Evolutionary conservation across 108 stramenopile species (phyloP).

Genomic region (Thalassiosira profunda): DNA sequence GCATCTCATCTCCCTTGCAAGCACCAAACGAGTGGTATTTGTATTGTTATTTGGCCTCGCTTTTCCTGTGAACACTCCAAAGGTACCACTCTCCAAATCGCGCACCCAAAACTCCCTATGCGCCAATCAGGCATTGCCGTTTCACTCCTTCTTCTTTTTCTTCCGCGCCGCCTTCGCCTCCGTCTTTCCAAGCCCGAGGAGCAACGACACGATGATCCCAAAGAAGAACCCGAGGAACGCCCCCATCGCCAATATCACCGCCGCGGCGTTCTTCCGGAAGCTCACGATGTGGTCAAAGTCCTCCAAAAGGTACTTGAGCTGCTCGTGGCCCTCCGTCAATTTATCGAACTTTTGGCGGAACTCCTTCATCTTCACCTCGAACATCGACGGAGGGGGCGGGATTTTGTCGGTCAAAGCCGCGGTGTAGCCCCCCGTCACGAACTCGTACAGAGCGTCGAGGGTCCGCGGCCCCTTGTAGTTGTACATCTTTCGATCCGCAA

Average conservation of each 20-base stretch:
- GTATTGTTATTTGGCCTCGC: too few species aligned
- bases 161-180: conserved; percentile 11
- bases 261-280: conserved; percentile 61
- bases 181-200: neutral
- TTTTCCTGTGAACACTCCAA: neutral
- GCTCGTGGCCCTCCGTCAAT: conserved; percentile 25
- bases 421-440: conserved; percentile 51
- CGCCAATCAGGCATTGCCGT: too few species aligned
- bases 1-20: too few species aligned
- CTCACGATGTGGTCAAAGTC: conserved; percentile 62
- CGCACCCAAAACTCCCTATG: too few species aligned
- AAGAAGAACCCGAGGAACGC: conserved; percentile 39
- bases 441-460: conserved; percentile 41
- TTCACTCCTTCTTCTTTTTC: conserved; percentile 40
- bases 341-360: conserved; percentile 33
- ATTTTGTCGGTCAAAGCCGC: conserved; percentile 19
- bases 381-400: conserved; percentile 34
- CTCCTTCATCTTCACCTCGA: conserved; percentile 39
- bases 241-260: conserved; percentile 46
- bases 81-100: neutral
- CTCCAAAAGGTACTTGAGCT: conserved; percentile 40
- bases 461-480: conserved; percentile 43
- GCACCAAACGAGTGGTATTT: too few species aligned
- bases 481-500: conserved; percentile 64
- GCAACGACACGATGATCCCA: conserved; percentile 15